Conservation (phyloP, 345 rosid genomes). For the Syzygium grande region DNA sequence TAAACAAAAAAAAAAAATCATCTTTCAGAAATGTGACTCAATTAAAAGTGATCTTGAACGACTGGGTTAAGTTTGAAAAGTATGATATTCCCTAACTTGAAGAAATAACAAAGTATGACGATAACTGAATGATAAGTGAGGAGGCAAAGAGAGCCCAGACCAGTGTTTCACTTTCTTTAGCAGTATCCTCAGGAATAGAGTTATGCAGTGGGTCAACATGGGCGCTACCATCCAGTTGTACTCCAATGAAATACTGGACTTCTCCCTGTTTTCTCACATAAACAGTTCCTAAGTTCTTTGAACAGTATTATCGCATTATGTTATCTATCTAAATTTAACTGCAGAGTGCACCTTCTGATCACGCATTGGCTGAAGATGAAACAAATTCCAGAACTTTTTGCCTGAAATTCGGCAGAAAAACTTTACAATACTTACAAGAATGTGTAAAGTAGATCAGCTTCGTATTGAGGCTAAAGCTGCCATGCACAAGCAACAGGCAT, state of each 20-base stretch:
- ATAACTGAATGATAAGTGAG: neutral
- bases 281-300: neutral
- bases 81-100: neutral
- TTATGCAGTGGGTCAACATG: constrained; percentile 79
- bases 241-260: constrained; percentile 95
- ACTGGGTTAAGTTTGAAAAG: neutral
- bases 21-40: neutral
- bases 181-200: constrained; percentile 54
- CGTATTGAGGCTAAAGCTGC: neutral
- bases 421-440: neutral
- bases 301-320: neutral
- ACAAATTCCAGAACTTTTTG: constrained; percentile 97
- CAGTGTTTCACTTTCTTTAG: constrained; percentile 63
- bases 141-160: constrained; percentile 15
- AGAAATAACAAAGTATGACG: neutral
- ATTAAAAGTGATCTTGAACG: neutral
- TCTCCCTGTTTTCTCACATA: constrained; percentile 54
- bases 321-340: neutral
- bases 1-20: neutral
- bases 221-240: constrained; percentile 89
- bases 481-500: neutral
- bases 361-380: constrained; percentile 99
- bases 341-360: constrained; percentile 74
- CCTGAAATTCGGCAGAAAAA: constrained; percentile 29
- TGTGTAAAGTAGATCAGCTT: neutral